Base-by-base conservation (phyloP, 2,329 filamentous ascomycete genomes). In the Epichloe coenophiala region DNA sequence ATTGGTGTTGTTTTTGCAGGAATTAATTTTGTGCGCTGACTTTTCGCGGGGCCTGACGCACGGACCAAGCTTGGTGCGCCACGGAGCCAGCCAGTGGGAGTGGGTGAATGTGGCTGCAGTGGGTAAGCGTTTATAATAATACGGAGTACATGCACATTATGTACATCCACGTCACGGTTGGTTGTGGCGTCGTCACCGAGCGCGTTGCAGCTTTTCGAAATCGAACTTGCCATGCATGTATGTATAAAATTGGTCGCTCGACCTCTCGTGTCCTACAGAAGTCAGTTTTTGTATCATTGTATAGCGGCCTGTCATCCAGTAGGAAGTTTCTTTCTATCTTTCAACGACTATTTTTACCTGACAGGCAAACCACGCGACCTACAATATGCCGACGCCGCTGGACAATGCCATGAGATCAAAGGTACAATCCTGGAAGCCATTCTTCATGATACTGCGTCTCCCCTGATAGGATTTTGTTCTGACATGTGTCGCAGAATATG, bases 361-460 rank as follows among this genome's bases (percentile, higher is more conserved):
- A 11, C 31, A 31, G 31, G 31, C 31, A 31, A 11, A 75, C 62
- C 27, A 31, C 27, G 27, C 27, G 7, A 31, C 27, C 7, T 31
- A 31, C 27, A 31, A 31, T 8, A 86, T 86, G 83, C 81, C 83
- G 47, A 88, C 84, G 52, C 74, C 76, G 33, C 65, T 88, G 3
- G 84, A 88, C 61, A 78, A 74, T 64, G 81, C 78, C 9, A 69
- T 88, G 68, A 82, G 76, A 59, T 87, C 84, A 50, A 84, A 83
- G 72, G 84, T 85, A 68, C 51, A 31, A 1, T 31, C 4, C 9
- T 31, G 31, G 31, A 31, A 11, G 31, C 9, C 31, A 11, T 31
- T 11, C 31, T 31, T 9, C 31, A 9, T 11, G 31, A 31, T 31
- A 9, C 31, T 31, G 9, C 8, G 31, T 31, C 17, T 35, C 12